Percentiles rank a stretch among this genome's conserved stretches.
Evolutionary conservation across 345 rosid genomes (phyloP).

Genomic region (Geranium brycei): DNA sequence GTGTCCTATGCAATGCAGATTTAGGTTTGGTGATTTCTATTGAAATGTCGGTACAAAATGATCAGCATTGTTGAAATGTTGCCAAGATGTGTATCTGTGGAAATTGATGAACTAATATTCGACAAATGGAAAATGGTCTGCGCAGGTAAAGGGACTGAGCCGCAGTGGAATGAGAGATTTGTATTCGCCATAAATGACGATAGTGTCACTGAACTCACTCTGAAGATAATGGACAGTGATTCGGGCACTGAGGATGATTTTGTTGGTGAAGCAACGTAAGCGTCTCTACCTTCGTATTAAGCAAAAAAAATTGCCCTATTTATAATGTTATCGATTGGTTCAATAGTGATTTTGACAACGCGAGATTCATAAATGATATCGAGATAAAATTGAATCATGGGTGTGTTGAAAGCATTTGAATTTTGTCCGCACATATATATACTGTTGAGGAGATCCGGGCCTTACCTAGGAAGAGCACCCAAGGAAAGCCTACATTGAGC

Average conservation of each 20-base stretch:
- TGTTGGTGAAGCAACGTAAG: conserved; percentile 67
- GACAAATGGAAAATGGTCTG: not conserved
- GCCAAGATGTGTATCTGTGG: not conserved
- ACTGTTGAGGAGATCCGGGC: no score
- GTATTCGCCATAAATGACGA: conserved; percentile 44
- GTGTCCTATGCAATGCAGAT: not conserved
- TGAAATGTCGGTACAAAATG: not conserved
- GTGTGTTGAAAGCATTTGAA: no score
- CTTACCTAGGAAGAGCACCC: no score
- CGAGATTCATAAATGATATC: no score
- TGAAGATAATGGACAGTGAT: conserved; percentile 69
- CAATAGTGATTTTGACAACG: no score
- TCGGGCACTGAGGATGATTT: conserved; percentile 37
- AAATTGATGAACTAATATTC: not conserved
- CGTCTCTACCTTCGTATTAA: not conserved
- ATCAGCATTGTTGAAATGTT: not conserved
- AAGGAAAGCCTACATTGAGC: no score
- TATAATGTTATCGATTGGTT: no score
- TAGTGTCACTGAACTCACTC: conserved; percentile 25
- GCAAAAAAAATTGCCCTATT: not conserved
- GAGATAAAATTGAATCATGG: no score
- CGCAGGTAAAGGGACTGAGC: conserved; percentile 48
- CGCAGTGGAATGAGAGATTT: conserved; percentile 81
- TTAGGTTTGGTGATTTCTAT: not conserved
- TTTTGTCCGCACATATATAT: no score